Base-by-base conservation (phyloP, 352 stramenopile genomes). In the Aphanomyces stellatus region DNA sequence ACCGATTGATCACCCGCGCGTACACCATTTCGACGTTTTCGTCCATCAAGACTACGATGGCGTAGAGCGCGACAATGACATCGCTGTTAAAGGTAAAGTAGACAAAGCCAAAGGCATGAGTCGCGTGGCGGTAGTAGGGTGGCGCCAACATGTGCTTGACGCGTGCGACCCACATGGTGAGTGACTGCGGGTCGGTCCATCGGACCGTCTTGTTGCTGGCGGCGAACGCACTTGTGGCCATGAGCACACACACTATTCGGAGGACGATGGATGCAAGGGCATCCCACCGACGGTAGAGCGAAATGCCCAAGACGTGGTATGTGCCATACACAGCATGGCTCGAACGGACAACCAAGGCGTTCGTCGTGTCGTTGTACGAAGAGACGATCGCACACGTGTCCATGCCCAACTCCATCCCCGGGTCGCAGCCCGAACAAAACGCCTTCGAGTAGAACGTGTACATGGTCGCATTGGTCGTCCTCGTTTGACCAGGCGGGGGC, bases 141-240 rank as follows among this genome's bases (percentile, higher is more conserved):
- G 60, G 60, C 10, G 60, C n/a, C 7, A 57, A 2, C 31, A 31
- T 67, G 41, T 67, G 57, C 41, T 8, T 30, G 19, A 56, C 15
- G 11, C 51, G 51, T 4, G 22, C 19, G 34, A 57, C 57, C 60
- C 60, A 67, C 24, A 40, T 27, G 11, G 40, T 25, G n/a, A 67
- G 46, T 40, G 34, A 37, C 28, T 19, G 25, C 30, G n/a, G 1
- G 49, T 67, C 60, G n/a, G 4, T 56, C 60, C 60, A 67, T 1
- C 60, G 60, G 13, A 49, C 33, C 27, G 60, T 67, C 49, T 56
- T 67, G 4, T 49, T 37, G 22, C 60, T 67, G 8, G 60, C 41
- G 31, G n/a, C 43, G 3, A 43, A 67, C 4, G 19, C 46, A 17
- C 34, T 27, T 5, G 57, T 37, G 17, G 25, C 60, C 22, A 48